A percentile compares a stretch with the other conserved stretches of the same genome.
These are phyloP conservation scores for Apiosordaria backusii DNA, from an alignment of 495 filamentous ascomycete genomes.

Conservation along the genomic window DNA sequence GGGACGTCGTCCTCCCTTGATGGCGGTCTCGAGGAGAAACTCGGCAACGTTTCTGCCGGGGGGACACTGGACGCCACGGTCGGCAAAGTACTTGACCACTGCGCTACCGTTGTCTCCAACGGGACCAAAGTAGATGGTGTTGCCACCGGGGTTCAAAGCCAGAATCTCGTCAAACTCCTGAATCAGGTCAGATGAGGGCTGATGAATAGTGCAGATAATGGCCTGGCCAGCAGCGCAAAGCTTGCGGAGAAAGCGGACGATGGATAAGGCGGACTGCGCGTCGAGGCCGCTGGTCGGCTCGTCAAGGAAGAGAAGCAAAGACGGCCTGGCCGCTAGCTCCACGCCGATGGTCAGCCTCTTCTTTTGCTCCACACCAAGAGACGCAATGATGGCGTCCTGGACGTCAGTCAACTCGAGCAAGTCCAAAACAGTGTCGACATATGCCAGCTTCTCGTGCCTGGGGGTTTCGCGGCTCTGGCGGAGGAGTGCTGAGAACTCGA, in stretches of 20 bases:
- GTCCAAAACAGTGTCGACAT: slow-evolving; percentile 85
- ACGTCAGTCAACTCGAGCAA: slow-evolving; percentile 78
- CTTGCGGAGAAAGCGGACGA: slow-evolving; percentile 82
- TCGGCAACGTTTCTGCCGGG: slow-evolving; percentile 76
- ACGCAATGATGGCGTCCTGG: slow-evolving; percentile 77
- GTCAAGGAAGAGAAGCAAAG: slow-evolving; percentile 70
- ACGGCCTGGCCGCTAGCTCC: slow-evolving; percentile 84
- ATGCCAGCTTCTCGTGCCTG: slow-evolving; percentile 69
- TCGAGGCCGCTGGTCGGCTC: slow-evolving; percentile 84
- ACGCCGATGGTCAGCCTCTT: slow-evolving; percentile 84
- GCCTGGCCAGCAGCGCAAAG: slow-evolving; percentile 72
- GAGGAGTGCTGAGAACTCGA: slow-evolving; percentile 75
- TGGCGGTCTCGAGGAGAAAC: slow-evolving; percentile 78
- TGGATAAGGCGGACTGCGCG: slow-evolving; percentile 76
- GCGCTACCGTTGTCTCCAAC: slow-evolving; percentile 48
- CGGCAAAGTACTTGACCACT: slow-evolving; percentile 47
- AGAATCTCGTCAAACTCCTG: slow-evolving; percentile 73
- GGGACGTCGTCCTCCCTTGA: slow-evolving; percentile 60
- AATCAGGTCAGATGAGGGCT: slow-evolving; percentile 71
- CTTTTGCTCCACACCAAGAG: slow-evolving; percentile 61
- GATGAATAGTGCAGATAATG: slow-evolving; percentile 73
- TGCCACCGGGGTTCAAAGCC: slow-evolving; percentile 64
- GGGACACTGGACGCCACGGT: slow-evolving; percentile 63
- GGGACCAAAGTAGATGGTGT: slow-evolving; percentile 67
- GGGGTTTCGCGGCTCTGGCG: slow-evolving; percentile 67